Percentiles rank a stretch among this genome's conserved stretches.
These are phyloP conservation scores for Sarcocystis neurona DNA, from an alignment of 169 alveolate genomes.

Conservation along the genomic window DNA sequence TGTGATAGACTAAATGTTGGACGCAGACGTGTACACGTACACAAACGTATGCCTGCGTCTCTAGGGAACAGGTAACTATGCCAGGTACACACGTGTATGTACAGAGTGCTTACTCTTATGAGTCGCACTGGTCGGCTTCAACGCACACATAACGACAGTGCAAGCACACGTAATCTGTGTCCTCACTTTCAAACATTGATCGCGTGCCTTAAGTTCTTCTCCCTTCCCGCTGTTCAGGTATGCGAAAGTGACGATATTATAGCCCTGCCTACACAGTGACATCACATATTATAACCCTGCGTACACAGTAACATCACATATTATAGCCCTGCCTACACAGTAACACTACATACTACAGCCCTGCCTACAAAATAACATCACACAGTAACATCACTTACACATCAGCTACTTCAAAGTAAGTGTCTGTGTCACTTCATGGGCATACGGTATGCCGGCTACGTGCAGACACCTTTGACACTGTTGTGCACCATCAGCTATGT, in stretches of 20 bases:
- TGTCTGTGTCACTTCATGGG: not conserved
- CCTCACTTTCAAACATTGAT: not conserved
- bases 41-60: not conserved
- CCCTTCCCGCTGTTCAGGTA: not conserved
- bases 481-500: not conserved
- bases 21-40: not conserved
- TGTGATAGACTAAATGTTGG: too few relatives aligned
- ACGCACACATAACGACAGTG: not conserved
- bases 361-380: not conserved
- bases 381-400: not conserved
- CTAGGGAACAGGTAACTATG: not conserved
- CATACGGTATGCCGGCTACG: not conserved
- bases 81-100: too few relatives aligned
- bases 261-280: not conserved
- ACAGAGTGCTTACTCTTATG: not conserved
- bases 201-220: not conserved
- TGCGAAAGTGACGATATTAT: not conserved
- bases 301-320: not conserved
- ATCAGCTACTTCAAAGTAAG: not conserved
- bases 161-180: not conserved
- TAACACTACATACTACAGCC: not conserved
- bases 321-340: not conserved
- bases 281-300: not conserved
- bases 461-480: not conserved
- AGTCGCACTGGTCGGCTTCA: not conserved